Percentiles rank a stretch among this genome's conserved stretches.
phyloP scores from a whole-genome alignment of 176 grass and related monocot genomes.

The Triticum urartu region DNA sequence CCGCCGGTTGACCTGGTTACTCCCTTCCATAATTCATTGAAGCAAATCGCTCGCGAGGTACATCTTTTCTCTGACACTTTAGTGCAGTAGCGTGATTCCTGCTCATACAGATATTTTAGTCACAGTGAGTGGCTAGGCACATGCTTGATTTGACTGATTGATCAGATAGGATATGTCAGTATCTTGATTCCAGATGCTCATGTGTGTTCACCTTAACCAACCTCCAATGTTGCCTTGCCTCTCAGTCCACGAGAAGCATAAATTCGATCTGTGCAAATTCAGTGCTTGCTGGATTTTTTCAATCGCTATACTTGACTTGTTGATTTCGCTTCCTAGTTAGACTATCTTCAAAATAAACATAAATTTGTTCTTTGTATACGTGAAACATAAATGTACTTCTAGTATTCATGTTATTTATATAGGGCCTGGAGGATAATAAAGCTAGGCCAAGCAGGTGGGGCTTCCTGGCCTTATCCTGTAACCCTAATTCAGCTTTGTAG shows the following conservation, averaged over 20 bases:
- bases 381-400: slow-evolving; percentile 21
- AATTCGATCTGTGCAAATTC: neutral
- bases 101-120: slow-evolving; percentile 1
- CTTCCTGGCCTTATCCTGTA: slow-evolving; percentile 4
- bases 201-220: neutral
- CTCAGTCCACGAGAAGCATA: neutral
- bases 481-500: neutral
- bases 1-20: slow-evolving; percentile 68
- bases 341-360: neutral
- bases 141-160: slow-evolving; percentile 17
- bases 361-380: neutral
- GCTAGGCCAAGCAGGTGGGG: neutral
- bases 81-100: neutral
- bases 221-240: neutral
- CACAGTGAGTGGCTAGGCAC: neutral
- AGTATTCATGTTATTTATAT: slow-evolving; percentile 4
- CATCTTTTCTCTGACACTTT: slow-evolving; percentile 1
- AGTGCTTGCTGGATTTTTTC: slow-evolving; percentile 11
- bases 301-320: neutral
- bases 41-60: slow-evolving; percentile 89
- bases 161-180: neutral
- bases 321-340: neutral
- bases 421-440: neutral
- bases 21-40: slow-evolving; percentile 82
- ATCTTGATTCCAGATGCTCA: neutral